Percentiles rank a stretch among this genome's conserved stretches.
Conservation (phyloP, 2,329 filamentous ascomycete genomes). For the Colletotrichum abscissum region DNA sequence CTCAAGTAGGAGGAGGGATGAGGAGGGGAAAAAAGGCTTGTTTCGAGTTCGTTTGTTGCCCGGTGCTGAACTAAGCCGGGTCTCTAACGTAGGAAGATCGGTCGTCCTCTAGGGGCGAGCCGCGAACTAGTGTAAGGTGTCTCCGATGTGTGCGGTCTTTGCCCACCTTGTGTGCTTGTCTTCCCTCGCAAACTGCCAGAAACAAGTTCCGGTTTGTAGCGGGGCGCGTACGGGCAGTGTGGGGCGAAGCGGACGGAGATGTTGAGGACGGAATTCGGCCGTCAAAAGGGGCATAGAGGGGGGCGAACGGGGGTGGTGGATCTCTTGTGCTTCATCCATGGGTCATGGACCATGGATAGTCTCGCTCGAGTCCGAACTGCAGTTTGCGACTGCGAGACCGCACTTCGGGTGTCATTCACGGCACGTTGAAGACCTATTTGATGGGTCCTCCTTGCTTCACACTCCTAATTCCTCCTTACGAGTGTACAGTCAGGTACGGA, state of each 20-base stretch:
- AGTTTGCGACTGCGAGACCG: conserved; percentile 18
- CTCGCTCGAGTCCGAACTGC: neutral
- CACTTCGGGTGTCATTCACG: conserved; percentile 9
- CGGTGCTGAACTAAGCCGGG: neutral
- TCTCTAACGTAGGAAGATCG: neutral
- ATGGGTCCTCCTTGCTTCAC: neutral
- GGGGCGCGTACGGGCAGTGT: neutral
- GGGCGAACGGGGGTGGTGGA: neutral
- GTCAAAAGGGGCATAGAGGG: neutral
- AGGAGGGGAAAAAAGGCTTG: neutral
- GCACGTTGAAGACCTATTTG: neutral
- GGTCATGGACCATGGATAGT: neutral
- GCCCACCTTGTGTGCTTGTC: neutral
- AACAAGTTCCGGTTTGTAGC: neutral
- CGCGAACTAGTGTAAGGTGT: conserved; percentile 8
- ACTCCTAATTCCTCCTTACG: too few relatives aligned
- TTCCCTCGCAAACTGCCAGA: neutral
- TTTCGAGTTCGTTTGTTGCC: neutral
- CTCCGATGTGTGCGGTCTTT: neutral
- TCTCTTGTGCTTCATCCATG: neutral
- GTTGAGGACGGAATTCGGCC: conserved; percentile 30
- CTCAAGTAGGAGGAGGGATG: neutral
- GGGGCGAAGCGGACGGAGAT: neutral
- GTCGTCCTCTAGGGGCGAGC: conserved; percentile 26
- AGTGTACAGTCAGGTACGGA: neutral